These are phyloP conservation scores for Xylogone sp. DNA, from an alignment of 2,329 filamentous ascomycete genomes.

Conservation along the genomic window DNA sequence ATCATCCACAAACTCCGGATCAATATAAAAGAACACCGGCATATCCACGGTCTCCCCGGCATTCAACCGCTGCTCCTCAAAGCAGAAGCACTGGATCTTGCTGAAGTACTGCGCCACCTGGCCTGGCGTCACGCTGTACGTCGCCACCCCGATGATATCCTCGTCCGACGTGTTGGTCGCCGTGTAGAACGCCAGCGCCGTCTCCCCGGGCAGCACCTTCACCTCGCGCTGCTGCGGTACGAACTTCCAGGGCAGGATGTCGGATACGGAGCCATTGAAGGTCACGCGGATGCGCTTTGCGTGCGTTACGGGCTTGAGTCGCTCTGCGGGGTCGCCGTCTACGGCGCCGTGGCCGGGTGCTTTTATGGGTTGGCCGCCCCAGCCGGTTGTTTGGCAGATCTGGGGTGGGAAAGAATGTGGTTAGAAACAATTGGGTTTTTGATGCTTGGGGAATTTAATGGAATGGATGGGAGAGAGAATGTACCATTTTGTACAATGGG, in stretches of 20 bases:
- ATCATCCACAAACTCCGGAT: conserved; percentile 91
- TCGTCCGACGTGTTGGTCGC: conserved; percentile 86
- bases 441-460: conserved; percentile 4
- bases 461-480: too few species aligned
- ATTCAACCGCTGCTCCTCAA: conserved; percentile 92
- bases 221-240: conserved; percentile 95
- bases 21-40: conserved; percentile 99
- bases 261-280: conserved; percentile 93
- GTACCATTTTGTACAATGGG: conserved; percentile 82
- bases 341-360: conserved; percentile 64
- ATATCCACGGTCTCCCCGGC: conserved; percentile 98
- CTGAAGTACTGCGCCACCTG: conserved; percentile 97
- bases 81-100: conserved; percentile 99
- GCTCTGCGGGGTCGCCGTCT: conserved; percentile 64
- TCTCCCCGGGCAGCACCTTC: conserved; percentile 90
- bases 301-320: conserved; percentile 75
- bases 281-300: conserved; percentile 89
- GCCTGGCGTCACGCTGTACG: conserved; percentile 92
- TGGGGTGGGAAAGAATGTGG: conserved; percentile 28
- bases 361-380: conserved; percentile 89
- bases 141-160: conserved; percentile 97
- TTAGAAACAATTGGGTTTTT: background rate
- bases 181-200: conserved; percentile 94
- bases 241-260: conserved; percentile 97
- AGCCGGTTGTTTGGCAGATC: conserved; percentile 84